Evolutionary conservation across 106 monocot species (phyloP).

Genomic region (Dendrobium nobile): DNA sequence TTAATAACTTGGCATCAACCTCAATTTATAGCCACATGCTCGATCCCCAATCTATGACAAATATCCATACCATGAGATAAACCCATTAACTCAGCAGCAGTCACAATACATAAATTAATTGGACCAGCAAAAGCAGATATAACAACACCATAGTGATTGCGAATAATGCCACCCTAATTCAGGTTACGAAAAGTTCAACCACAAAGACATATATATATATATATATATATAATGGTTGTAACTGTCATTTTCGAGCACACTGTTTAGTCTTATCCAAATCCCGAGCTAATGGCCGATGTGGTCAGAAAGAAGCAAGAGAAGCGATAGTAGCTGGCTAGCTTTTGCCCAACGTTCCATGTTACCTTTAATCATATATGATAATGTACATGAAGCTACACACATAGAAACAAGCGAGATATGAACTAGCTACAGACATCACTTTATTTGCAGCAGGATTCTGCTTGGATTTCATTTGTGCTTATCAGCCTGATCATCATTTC

Average conservation of each 20-base stretch:
- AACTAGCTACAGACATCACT: not conserved
- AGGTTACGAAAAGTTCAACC: not conserved
- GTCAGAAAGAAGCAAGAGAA: slow-evolving; percentile 18
- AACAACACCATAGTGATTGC: too few relatives aligned
- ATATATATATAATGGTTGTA: not conserved
- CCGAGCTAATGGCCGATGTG: slow-evolving; percentile 7
- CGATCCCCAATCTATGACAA: too few relatives aligned
- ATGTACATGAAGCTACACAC: not conserved
- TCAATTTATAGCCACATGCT: too few relatives aligned
- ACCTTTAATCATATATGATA: slow-evolving; percentile 7
- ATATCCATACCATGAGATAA: too few relatives aligned
- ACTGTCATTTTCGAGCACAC: not conserved
- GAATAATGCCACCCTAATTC: not conserved
- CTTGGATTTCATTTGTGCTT: slow-evolving; percentile 12
- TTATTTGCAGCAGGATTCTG: slow-evolving; percentile 8
- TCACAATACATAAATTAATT: too few relatives aligned
- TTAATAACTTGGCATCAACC: too few relatives aligned
- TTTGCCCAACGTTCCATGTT: slow-evolving; percentile 24
- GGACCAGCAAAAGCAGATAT: too few relatives aligned
- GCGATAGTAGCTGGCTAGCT: slow-evolving; percentile 2
- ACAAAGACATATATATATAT: not conserved
- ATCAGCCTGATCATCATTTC: not conserved
- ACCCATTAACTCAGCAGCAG: too few relatives aligned
- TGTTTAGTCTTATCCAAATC: not conserved
- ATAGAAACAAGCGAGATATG: not conserved